Evolutionary conservation across 768 basidiomycete genomes (phyloP).

Genomic region (Termitomyces sp.): DNA sequence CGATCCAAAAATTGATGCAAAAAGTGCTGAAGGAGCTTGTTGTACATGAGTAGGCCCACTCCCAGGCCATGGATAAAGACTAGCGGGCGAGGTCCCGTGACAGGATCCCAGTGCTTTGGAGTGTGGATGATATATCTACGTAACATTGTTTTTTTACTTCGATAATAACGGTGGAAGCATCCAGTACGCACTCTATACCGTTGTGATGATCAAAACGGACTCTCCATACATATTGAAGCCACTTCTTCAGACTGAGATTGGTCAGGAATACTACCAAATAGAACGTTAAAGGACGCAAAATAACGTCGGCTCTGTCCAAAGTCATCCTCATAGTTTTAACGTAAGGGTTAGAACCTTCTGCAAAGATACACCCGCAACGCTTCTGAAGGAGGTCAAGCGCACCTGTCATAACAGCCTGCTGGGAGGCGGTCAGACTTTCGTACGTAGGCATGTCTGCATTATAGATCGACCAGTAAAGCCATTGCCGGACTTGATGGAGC

Average conservation of each 20-base stretch:
- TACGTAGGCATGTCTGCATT: constrained; percentile 54
- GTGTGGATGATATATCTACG: constrained; percentile 68
- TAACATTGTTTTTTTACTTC: background rate
- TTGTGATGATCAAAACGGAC: constrained; percentile 44
- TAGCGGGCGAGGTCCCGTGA: constrained; percentile 57
- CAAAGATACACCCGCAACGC: constrained; percentile 61
- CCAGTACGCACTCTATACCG: constrained; percentile 58
- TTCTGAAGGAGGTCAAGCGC: constrained; percentile 61
- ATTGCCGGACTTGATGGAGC: constrained; percentile 55
- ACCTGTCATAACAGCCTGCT: constrained; percentile 48
- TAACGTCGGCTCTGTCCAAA: constrained; percentile 68
- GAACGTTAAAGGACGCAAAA: constrained; percentile 62
- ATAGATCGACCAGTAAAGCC: constrained; percentile 85
- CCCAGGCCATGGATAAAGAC: constrained; percentile 90
- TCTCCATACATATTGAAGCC: constrained; percentile 35
- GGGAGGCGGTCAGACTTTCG: constrained; percentile 39
- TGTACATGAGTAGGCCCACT: constrained; percentile 72
- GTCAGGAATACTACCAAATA: constrained; percentile 46
- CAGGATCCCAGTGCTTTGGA: constrained; percentile 60
- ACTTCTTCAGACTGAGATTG: constrained; percentile 43
- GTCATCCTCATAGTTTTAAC: constrained; percentile 62
- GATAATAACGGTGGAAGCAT: background rate
- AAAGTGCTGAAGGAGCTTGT: constrained; percentile 53
- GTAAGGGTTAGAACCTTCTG: constrained; percentile 50
- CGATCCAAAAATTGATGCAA: constrained; percentile 52